Evolutionary conservation across 2,329 filamentous ascomycete genomes (phyloP).

Genomic region (Zymoseptoria crescenta): DNA sequence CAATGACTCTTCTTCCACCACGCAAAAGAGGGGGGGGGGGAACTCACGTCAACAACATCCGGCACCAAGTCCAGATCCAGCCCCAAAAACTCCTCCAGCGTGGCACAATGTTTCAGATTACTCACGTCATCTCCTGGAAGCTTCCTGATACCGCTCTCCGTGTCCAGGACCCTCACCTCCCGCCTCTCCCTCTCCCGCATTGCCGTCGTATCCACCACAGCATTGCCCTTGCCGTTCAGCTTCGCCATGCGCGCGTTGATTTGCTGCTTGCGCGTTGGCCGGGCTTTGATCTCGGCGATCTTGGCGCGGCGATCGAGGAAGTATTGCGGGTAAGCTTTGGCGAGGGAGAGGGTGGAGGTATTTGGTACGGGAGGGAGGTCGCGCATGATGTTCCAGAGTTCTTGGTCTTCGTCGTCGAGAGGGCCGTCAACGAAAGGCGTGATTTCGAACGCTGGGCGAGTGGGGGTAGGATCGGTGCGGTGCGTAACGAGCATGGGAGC

Average conservation of each 20-base stretch:
- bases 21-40: background rate
- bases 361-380: background rate
- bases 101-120: background rate
- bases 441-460: background rate
- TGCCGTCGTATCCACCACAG: background rate
- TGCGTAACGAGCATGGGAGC: background rate
- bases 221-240: background rate
- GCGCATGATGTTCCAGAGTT: background rate
- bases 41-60: background rate
- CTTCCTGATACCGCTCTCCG: background rate
- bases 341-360: slow-evolving; percentile 1
- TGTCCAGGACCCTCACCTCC: slow-evolving; percentile 26
- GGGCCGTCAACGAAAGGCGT: background rate
- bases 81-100: background rate
- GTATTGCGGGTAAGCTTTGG: background rate
- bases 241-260: slow-evolving; percentile 1
- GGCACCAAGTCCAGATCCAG: background rate
- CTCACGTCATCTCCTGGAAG: background rate
- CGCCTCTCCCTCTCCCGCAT: background rate
- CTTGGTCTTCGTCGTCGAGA: slow-evolving; percentile 2
- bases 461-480: background rate
- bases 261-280: slow-evolving; percentile 31
- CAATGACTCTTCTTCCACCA: background rate
- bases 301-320: slow-evolving; percentile 42
- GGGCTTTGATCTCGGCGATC: slow-evolving; percentile 46